These are phyloP conservation scores for Clitoria ternatea DNA, from an alignment of 306 rosid species.

Conservation along the genomic window DNA sequence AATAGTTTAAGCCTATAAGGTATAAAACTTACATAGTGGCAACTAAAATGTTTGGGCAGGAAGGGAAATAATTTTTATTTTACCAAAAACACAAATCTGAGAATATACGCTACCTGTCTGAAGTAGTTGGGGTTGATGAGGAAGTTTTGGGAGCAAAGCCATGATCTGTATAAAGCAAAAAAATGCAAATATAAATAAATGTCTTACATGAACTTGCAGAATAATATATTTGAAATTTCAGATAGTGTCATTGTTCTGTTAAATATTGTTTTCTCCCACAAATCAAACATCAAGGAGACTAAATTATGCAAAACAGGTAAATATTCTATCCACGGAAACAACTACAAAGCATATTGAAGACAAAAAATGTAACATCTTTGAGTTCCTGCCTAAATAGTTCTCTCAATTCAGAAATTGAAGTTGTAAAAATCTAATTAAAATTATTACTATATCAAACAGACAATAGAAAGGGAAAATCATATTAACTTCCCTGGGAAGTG, in stretches of 20 bases:
- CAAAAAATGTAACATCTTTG: not conserved
- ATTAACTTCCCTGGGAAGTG: not conserved
- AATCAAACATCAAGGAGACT: not conserved
- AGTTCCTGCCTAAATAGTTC: not conserved
- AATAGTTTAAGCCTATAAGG: not conserved
- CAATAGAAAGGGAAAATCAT: not conserved
- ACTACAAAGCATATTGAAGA: not conserved
- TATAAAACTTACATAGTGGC: conserved; percentile 13
- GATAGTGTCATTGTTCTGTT: no score
- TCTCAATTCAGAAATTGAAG: not conserved
- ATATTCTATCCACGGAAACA: not conserved
- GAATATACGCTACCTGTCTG: conserved; percentile 73
- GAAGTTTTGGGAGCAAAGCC: conserved; percentile 75
- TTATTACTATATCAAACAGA: not conserved
- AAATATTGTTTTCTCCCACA: no score
- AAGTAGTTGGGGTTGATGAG: conserved; percentile 84
- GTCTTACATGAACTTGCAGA: not conserved
- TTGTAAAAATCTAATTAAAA: not conserved
- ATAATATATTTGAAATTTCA: not conserved
- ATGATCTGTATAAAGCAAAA: conserved; percentile 55
- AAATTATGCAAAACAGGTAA: not conserved
- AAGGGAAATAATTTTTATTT: not conserved
- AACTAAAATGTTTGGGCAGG: not conserved
- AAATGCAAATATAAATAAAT: not conserved
- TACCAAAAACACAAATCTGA: not conserved